Conservation (phyloP, 305 asterid genomes). For the Fraxinus platypoda region DNA sequence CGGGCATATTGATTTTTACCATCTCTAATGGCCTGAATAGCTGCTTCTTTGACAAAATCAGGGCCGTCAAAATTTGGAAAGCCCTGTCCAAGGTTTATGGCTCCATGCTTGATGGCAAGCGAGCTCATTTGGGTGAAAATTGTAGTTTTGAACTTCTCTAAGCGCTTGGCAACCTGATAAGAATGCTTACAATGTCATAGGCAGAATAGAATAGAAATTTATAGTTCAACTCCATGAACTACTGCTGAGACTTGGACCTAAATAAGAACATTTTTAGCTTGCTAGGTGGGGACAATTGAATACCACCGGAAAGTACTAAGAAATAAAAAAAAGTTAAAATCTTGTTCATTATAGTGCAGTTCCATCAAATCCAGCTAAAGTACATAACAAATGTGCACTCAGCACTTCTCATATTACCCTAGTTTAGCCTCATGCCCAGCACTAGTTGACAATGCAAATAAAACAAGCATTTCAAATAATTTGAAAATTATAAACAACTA, state of each 20-base stretch:
- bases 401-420: not conserved
- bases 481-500: not conserved
- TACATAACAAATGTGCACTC: not conserved
- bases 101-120: slow-evolving; percentile 84
- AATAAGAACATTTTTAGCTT: not conserved
- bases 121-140: slow-evolving; percentile 96
- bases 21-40: slow-evolving; percentile 72
- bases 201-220: not conserved
- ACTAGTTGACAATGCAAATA: not conserved
- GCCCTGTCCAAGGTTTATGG: slow-evolving; percentile 96
- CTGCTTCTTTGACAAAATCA: slow-evolving; percentile 89
- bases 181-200: not conserved
- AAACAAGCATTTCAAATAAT: not conserved
- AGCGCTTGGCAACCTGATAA: slow-evolving; percentile 75
- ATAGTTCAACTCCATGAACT: not conserved
- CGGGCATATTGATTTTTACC: slow-evolving; percentile 94
- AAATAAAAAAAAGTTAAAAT: not conserved
- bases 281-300: not conserved
- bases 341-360: not conserved
- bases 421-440: not conserved
- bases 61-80: slow-evolving; percentile 98
- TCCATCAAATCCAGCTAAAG: not conserved
- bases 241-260: not conserved
- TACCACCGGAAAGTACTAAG: not conserved
- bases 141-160: slow-evolving; percentile 94